Conservation (phyloP, 768 basidiomycete species). For the Scleroderma bovista region DNA sequence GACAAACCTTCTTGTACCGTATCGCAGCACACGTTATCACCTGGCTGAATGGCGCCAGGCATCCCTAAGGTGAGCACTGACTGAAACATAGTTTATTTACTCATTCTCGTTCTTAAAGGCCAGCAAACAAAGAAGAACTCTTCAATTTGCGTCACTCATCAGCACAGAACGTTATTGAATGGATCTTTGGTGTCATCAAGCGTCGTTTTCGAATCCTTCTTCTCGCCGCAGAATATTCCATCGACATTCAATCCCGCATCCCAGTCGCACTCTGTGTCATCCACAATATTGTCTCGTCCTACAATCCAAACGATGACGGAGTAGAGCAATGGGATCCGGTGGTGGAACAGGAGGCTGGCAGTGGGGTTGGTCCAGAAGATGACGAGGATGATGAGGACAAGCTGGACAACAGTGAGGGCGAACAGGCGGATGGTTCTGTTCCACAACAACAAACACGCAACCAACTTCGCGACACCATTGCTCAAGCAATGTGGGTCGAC, state of each 20-base stretch:
- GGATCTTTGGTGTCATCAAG: conserved; percentile 36
- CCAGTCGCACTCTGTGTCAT: conserved; percentile 9
- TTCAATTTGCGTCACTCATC: conserved; percentile 38
- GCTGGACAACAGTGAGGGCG: no score
- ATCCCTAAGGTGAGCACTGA: neutral
- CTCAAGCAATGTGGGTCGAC: no score
- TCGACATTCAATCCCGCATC: conserved; percentile 18
- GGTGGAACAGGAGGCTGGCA: no score
- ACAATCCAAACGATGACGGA: no score
- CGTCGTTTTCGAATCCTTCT: conserved; percentile 15
- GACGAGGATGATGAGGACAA: no score
- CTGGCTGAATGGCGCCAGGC: conserved; percentile 30
- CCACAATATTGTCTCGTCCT: no score
- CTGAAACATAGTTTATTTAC: neutral
- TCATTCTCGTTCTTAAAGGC: conserved; percentile 15
- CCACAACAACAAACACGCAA: no score
- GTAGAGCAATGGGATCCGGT: no score
- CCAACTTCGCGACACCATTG: no score
- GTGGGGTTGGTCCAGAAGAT: no score
- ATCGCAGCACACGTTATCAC: conserved; percentile 33
- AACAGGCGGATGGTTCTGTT: no score
- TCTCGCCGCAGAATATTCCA: conserved; percentile 9
- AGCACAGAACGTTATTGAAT: conserved; percentile 35
- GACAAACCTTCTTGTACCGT: conserved; percentile 31
- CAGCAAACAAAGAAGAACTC: conserved; percentile 33